Percentiles rank a stretch among this genome's conserved stretches.
Conservation (phyloP, 805 yeast species). For the Schwanniomyces vanrijiae region DNA sequence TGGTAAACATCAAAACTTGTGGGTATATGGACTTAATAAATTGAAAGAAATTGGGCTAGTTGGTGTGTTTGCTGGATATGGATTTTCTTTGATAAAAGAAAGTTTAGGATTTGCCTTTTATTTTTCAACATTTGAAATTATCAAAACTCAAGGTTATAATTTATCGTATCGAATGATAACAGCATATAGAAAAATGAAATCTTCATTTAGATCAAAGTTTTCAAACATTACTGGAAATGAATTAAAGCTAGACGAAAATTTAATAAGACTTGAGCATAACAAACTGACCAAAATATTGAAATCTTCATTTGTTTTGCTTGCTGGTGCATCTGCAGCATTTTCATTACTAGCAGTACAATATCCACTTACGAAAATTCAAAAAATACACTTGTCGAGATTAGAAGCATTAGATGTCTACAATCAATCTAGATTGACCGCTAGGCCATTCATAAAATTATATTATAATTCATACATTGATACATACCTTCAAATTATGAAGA, state of each 20-base stretch:
- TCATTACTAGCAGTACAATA: constrained; percentile 76
- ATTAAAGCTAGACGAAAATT: constrained; percentile 19
- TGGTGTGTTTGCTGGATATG: constrained; percentile 89
- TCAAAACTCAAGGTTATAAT: constrained; percentile 67
- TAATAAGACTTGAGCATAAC: constrained; percentile 29
- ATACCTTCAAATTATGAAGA: constrained; percentile 54
- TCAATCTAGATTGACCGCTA: constrained; percentile 25
- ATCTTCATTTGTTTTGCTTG: constrained; percentile 69
- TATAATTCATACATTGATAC: constrained; percentile 79
- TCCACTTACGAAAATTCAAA: constrained; percentile 79
- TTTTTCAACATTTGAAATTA: constrained; percentile 75
- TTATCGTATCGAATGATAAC: constrained; percentile 46
- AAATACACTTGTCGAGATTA: constrained; percentile 71
- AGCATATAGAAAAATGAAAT: constrained; percentile 42
- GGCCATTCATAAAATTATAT: constrained; percentile 52
- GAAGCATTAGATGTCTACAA: constrained; percentile 75
- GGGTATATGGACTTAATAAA: constrained; percentile 74
- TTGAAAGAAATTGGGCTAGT: constrained; percentile 70
- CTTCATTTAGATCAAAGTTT: constrained; percentile 12
- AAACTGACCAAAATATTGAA: constrained; percentile 52
- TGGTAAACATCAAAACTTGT: constrained; percentile 66
- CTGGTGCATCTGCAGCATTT: constrained; percentile 86
- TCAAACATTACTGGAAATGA: constrained; percentile 8
- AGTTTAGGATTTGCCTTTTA: constrained; percentile 81
- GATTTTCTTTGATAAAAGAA: constrained; percentile 77